Evolutionary conservation across 2,329 filamentous ascomycete genomes (phyloP), one percentile per base, ranked within the genome.

Genomic region (Zymoseptoria crescenta): DNA sequence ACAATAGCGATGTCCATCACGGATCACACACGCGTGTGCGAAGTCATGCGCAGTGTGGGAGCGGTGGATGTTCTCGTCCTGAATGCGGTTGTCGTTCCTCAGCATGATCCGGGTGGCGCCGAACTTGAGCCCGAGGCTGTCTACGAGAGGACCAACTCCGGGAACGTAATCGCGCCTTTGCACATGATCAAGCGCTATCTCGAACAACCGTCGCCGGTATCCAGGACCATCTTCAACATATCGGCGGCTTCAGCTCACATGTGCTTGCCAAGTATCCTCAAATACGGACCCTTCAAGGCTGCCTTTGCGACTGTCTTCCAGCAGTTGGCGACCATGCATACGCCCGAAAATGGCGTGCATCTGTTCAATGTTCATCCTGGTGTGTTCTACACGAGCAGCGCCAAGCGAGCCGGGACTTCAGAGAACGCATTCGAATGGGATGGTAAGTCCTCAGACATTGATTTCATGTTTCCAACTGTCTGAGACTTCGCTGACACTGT

Each of bases 21-120:
- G 1, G 65, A 68, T 58, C 52, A 56, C 16, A 52, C 54, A 8
- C 55, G 60, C 24, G 64, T 68, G 52, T 60, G 69, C 16, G 72
- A 76, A 35, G 49, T 69, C 55, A 70, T 72, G 28, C 65, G 70
- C 28, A 64, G 69, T 48, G 60, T 52, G n/a, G 70, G 69, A 2
- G 68, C 70, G 55, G 68, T 78, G 53, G 67, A 79, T 59, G 67
- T 79, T 50, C 60, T 79, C 13, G 69, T 79, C 53, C 73, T 72
- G 58, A 74, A 70, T 58, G 77, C 76, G 0, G 75, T 69, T 0
- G 64, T 63, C 1, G 60, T 72, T 9, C 71, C 73, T 41, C 67
- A 68, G 4, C 60, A 57, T 29, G 68, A 70, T 13, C 50, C 68
- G 7, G 56, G 76, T 8, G 65, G 49, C 49, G 5, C 35, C 16